These are phyloP conservation scores for Bombardia bombarda DNA, from an alignment of 495 filamentous ascomycete genomes.

Conservation along the genomic window DNA sequence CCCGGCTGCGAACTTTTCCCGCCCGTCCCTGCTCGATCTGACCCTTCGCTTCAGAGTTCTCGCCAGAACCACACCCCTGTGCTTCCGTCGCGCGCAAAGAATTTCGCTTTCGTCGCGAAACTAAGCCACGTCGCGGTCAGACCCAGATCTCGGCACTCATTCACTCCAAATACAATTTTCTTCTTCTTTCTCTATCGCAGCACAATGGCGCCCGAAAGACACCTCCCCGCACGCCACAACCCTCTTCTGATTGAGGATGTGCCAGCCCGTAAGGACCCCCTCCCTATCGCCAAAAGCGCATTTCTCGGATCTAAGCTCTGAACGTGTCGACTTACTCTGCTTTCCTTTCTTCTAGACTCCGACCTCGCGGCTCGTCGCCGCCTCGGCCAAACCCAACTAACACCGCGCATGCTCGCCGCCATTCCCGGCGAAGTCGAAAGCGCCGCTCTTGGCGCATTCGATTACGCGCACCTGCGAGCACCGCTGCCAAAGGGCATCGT, in stretches of 20 bases:
- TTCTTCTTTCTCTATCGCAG: background rate
- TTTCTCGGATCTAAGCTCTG: conserved; percentile 24
- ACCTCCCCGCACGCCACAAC: conserved; percentile 64
- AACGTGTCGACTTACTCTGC: too few species aligned
- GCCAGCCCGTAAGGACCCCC: conserved; percentile 50
- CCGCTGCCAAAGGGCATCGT: conserved; percentile 82
- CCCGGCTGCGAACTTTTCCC: too few species aligned
- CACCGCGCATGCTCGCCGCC: conserved; percentile 62
- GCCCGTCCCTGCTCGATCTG: too few species aligned
- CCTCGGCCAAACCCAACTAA: conserved; percentile 83
- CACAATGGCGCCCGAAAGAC: conserved; percentile 51
- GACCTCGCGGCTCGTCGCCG: conserved; percentile 79
- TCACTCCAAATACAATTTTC: too few species aligned
- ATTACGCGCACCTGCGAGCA: conserved; percentile 90
- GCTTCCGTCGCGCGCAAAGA: conserved; percentile 25
- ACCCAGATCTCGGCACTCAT: too few species aligned
- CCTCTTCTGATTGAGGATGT: conserved; percentile 68
- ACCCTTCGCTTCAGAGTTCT: too few species aligned
- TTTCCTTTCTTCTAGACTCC: conserved; percentile 61
- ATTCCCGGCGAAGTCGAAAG: conserved; percentile 58
- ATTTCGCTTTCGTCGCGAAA: conserved; percentile 21
- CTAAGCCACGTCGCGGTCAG: too few species aligned
- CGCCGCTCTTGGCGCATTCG: conserved; percentile 73
- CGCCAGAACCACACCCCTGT: conserved; percentile 3
- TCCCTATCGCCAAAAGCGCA: conserved; percentile 2